A percentile compares a stretch with the other conserved stretches of the same genome.
These are phyloP conservation scores for Trichoderma arundinaceum DNA, from an alignment of 2,329 filamentous ascomycete species.

Conservation along the genomic window DNA sequence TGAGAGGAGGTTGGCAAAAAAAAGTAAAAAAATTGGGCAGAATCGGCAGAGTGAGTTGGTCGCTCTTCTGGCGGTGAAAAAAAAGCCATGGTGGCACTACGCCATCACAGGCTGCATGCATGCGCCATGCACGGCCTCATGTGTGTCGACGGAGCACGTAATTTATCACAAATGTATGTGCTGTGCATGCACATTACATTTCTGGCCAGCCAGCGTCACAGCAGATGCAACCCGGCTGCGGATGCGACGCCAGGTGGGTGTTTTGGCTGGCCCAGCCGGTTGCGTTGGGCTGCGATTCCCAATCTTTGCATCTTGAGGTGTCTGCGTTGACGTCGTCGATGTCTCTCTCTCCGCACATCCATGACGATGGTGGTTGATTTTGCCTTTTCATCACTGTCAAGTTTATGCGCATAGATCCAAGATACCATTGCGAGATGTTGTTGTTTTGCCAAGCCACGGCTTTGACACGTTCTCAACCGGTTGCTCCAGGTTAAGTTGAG, in stretches of 20 bases:
- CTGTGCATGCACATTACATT: constrained; percentile 9
- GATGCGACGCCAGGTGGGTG: too few species aligned
- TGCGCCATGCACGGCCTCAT: neutral
- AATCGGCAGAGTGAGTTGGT: constrained; percentile 14
- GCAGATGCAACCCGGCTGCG: neutral
- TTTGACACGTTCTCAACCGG: too few species aligned
- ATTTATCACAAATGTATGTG: constrained; percentile 10
- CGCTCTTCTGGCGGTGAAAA: constrained; percentile 20
- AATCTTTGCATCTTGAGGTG: too few species aligned
- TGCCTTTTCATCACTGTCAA: too few species aligned
- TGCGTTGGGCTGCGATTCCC: neutral
- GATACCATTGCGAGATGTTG: too few species aligned
- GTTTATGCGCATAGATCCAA: too few species aligned
- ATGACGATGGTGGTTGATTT: too few species aligned
- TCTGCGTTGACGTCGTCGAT: too few species aligned
- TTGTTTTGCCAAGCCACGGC: too few species aligned
- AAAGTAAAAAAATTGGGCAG: constrained; percentile 12
- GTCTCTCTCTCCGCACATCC: too few species aligned
- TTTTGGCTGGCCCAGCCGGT: neutral
- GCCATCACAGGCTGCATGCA: constrained; percentile 18
- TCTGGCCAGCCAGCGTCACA: neutral
- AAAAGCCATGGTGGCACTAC: neutral
- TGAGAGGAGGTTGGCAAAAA: too few species aligned
- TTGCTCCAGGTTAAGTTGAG: too few species aligned
- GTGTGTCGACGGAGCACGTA: constrained; percentile 23